A percentile compares a stretch with the other conserved stretches of the same genome.
Evolutionary conservation across 2,329 filamentous ascomycete genomes (phyloP).

Genomic region (Fonsecaea multimorphosa): DNA sequence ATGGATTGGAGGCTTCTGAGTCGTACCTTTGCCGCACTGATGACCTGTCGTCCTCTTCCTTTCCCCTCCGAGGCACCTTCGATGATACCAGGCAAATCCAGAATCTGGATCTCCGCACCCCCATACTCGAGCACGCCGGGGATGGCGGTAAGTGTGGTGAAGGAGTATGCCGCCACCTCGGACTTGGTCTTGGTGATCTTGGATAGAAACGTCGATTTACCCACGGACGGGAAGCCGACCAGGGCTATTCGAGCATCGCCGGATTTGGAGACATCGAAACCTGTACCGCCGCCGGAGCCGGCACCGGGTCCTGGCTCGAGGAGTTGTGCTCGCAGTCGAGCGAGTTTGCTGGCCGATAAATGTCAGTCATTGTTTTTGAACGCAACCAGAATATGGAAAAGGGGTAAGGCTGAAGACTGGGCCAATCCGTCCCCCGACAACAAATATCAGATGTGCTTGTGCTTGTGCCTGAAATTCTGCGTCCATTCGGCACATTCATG

Average conservation of each 20-base stretch:
- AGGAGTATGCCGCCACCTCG: constrained; percentile 93
- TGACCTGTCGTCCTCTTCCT: constrained; percentile 92
- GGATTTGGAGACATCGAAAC: constrained; percentile 91
- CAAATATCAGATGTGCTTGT: background rate
- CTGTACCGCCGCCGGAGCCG: constrained; percentile 76
- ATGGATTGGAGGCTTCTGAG: background rate
- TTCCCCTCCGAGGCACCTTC: constrained; percentile 96
- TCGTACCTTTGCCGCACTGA: constrained; percentile 83
- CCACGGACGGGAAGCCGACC: constrained; percentile 97
- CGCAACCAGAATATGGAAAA: background rate
- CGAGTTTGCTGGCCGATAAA: constrained; percentile 76
- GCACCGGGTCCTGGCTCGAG: constrained; percentile 85
- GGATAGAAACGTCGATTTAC: constrained; percentile 98
- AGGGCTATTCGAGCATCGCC: constrained; percentile 96
- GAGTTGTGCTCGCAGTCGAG: constrained; percentile 89
- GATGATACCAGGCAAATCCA: constrained; percentile 97
- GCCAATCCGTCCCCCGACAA: background rate
- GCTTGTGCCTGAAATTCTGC: background rate
- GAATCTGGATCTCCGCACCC: constrained; percentile 95
- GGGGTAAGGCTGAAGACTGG: background rate
- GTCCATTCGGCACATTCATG: background rate
- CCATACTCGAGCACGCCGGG: constrained; percentile 97
- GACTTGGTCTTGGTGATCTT: constrained; percentile 98
- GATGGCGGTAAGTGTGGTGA: constrained; percentile 97
- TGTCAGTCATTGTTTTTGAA: constrained; percentile 19